Conservation (phyloP, 805 yeast species). For the Sugiyamaella lignohabitans region DNA sequence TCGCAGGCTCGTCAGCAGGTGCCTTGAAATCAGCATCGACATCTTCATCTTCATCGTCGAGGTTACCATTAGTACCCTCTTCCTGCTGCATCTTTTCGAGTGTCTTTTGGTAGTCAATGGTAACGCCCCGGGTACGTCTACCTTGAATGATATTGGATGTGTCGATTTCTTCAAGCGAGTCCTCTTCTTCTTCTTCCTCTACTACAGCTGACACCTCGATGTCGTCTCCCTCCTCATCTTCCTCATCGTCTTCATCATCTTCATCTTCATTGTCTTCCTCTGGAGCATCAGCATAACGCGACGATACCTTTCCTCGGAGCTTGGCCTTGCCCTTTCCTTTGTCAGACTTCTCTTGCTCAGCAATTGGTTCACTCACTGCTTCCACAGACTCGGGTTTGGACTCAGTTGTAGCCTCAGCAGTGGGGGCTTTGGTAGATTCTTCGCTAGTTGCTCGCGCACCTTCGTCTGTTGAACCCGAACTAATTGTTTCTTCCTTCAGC, state of each 20-base stretch:
- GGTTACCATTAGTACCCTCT: constrained; percentile 40
- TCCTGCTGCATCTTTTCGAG: constrained; percentile 61
- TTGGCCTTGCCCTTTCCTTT: constrained; percentile 21
- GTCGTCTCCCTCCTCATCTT: constrained; percentile 41
- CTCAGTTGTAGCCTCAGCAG: constrained; percentile 8
- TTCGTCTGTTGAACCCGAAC: constrained; percentile 3
- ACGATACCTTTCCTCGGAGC: constrained; percentile 22
- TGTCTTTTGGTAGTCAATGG: constrained; percentile 77
- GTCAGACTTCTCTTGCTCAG: too few relatives aligned
- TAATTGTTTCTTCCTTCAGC: background rate
- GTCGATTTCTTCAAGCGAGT: constrained; percentile 74
- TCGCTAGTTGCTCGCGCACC: constrained; percentile 10
- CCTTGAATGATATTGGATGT: constrained; percentile 71
- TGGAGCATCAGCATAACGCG: constrained; percentile 47
- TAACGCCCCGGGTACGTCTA: constrained; percentile 84
- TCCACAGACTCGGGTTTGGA: constrained; percentile 8
- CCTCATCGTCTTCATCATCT: constrained; percentile 30
- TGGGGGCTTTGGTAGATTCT: constrained; percentile 15
- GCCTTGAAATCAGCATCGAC: constrained; percentile 51
- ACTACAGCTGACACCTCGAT: constrained; percentile 36
- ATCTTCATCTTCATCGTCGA: constrained; percentile 38
- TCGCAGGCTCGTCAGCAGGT: constrained; percentile 14
- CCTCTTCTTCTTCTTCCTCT: constrained; percentile 62
- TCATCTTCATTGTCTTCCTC: constrained; percentile 42
- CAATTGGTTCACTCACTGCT: constrained; percentile 8